A percentile compares a stretch with the other conserved stretches of the same genome.
These are phyloP conservation scores for Hypoxylon sp. DNA, from an alignment of 2,329 filamentous ascomycete species.

Conservation along the genomic window DNA sequence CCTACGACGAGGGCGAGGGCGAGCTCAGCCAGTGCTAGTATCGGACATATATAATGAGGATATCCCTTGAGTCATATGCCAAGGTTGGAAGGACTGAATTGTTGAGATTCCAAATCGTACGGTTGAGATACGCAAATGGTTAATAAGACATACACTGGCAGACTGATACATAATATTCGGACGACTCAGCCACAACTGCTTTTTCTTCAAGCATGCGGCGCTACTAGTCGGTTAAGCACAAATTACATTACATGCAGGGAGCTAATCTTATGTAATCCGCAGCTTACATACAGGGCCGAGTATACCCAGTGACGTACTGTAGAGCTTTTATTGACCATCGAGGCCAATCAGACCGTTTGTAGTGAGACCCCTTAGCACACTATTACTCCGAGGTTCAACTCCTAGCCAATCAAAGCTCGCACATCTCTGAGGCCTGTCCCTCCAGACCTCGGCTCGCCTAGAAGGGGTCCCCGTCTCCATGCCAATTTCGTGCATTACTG, in stretches of 20 bases:
- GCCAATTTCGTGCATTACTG: conserved; percentile 28
- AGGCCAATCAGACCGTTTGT: conserved; percentile 10
- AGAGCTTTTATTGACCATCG: not conserved
- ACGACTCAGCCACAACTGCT: conserved; percentile 6
- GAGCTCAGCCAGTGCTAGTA: too few relatives aligned
- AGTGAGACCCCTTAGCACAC: conserved; percentile 1
- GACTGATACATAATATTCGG: not conserved
- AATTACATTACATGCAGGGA: conserved; percentile 1
- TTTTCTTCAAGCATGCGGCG: not conserved
- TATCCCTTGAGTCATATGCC: conserved; percentile 3
- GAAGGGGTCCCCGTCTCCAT: not conserved
- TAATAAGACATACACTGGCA: too few relatives aligned
- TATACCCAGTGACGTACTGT: conserved; percentile 6
- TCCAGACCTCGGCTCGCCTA: conserved; percentile 32
- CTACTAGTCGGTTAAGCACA: not conserved
- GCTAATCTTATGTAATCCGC: conserved; percentile 4
- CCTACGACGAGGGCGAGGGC: too few relatives aligned
- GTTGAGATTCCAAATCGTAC: conserved; percentile 14
- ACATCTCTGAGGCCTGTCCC: conserved; percentile 9
- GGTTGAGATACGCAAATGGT: conserved; percentile 1
- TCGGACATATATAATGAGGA: conserved; percentile 11
- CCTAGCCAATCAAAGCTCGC: conserved; percentile 20
- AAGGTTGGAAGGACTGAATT: conserved; percentile 12
- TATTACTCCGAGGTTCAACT: conserved; percentile 35
- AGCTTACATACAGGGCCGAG: conserved; percentile 4